Conservation (phyloP, 495 filamentous ascomycete genomes). For the Penicillium paxilli region DNA sequence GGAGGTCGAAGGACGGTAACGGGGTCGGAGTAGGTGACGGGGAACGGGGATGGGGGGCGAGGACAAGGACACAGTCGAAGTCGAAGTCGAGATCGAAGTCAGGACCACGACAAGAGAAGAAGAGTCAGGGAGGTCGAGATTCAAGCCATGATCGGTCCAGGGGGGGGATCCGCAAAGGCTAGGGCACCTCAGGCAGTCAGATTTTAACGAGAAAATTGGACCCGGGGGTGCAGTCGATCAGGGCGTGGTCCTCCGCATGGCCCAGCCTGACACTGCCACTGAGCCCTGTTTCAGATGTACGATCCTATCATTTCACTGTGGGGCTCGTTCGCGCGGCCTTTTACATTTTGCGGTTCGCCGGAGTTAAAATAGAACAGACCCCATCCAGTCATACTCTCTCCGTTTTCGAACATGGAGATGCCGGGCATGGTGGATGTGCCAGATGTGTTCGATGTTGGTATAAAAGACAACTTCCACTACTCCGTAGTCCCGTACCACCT, state of each 20-base stretch:
- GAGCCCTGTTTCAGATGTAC: constrained; percentile 1
- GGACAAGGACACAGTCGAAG: neutral
- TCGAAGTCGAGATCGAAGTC: neutral
- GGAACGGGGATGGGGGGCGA: neutral
- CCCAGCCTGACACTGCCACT: neutral
- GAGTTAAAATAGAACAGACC: neutral
- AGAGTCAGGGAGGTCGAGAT: neutral
- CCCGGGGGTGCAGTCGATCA: neutral
- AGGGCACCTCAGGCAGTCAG: neutral
- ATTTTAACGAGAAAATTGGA: constrained; percentile 1
- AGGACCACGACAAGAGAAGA: neutral
- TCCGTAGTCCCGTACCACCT: too few species aligned
- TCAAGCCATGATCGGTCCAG: neutral
- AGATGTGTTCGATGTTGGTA: neutral
- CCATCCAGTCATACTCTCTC: neutral
- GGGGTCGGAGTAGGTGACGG: too few species aligned
- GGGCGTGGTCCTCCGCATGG: neutral
- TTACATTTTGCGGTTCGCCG: neutral
- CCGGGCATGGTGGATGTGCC: too few species aligned
- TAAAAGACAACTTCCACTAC: neutral
- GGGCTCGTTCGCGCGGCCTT: neutral
- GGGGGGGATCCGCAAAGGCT: neutral
- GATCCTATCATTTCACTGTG: neutral
- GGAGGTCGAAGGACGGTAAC: neutral
- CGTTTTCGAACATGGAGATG: too few species aligned